A percentile compares a stretch with the other conserved stretches of the same genome.
These are phyloP conservation scores for Candida yuanshanica DNA, from an alignment of 805 yeast species.

Conservation along the genomic window DNA sequence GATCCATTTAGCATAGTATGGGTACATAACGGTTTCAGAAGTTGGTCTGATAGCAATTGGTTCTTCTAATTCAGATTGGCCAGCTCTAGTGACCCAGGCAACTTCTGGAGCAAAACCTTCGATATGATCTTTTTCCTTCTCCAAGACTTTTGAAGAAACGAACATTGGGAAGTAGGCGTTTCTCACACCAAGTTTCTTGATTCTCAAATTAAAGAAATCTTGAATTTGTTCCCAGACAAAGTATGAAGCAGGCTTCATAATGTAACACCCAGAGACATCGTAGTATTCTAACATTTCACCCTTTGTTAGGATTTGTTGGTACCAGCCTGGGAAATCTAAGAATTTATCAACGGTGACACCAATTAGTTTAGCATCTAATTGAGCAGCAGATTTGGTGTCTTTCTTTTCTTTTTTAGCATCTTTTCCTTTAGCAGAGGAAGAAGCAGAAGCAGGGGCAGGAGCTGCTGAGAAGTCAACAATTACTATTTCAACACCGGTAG, in stretches of 20 bases:
- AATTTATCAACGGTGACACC: slow-evolving; percentile 95
- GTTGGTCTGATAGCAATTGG: slow-evolving; percentile 99
- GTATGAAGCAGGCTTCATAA: slow-evolving; percentile 93
- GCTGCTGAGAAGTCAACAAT: slow-evolving; percentile 50
- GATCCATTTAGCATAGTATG: slow-evolving; percentile 98
- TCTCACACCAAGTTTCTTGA: slow-evolving; percentile 85
- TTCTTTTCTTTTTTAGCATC: slow-evolving; percentile 25
- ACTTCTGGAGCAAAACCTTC: slow-evolving; percentile 99
- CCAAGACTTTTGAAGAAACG: slow-evolving; percentile 86
- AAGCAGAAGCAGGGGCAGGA: slow-evolving; percentile 27
- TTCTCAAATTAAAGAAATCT: slow-evolving; percentile 71
- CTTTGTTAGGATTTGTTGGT: slow-evolving; percentile 91
- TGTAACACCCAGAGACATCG: slow-evolving; percentile 98
- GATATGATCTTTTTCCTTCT: slow-evolving; percentile 96
- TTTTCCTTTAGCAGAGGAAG: slow-evolving; percentile 13
- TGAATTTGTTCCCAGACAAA: slow-evolving; percentile 93
- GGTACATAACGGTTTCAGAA: slow-evolving; percentile 99
- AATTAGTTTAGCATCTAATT: slow-evolving; percentile 79
- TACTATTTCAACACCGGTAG: slow-evolving; percentile 46
- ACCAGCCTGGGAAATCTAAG: slow-evolving; percentile 94
- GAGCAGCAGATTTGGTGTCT: slow-evolving; percentile 35
- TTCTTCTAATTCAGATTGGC: slow-evolving; percentile 89
- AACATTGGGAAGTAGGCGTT: slow-evolving; percentile 99
- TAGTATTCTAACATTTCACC: slow-evolving; percentile 98
- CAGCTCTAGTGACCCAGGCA: slow-evolving; percentile 99